Conservation (phyloP, 2,329 filamentous ascomycete species). For the Hirsutella minnesotensis region DNA sequence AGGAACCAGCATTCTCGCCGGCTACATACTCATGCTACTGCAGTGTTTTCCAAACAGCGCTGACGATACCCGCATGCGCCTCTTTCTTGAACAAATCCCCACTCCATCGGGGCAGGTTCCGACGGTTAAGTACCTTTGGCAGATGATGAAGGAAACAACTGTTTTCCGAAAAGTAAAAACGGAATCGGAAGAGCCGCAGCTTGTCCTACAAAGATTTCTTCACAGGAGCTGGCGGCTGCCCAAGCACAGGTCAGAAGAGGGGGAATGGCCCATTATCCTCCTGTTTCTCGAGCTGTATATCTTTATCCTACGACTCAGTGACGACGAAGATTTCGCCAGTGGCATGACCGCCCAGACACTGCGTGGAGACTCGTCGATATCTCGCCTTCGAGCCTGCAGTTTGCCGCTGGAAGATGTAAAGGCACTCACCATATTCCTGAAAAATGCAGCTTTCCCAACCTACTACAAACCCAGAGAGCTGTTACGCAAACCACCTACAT, state of each 20-base stretch:
- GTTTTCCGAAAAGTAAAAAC: slow-evolving; percentile 21
- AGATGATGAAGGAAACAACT: slow-evolving; percentile 35
- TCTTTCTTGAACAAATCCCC: slow-evolving; percentile 50
- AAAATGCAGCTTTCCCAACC: slow-evolving; percentile 79
- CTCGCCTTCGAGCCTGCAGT: slow-evolving; percentile 48
- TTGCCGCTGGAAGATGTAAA: slow-evolving; percentile 62
- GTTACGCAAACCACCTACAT: slow-evolving; percentile 15
- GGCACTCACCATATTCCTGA: slow-evolving; percentile 69
- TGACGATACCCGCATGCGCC: slow-evolving; percentile 89
- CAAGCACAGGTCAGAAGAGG: slow-evolving; percentile 16
- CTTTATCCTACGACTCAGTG: slow-evolving; percentile 83
- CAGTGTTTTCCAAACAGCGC: slow-evolving; percentile 71
- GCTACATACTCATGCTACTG: slow-evolving; percentile 75
- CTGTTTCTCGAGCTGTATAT: slow-evolving; percentile 91
- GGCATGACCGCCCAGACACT: slow-evolving; percentile 30
- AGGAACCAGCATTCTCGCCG: slow-evolving; percentile 57
- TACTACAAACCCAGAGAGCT: slow-evolving; percentile 71
- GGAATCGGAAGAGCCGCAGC: slow-evolving; percentile 17
- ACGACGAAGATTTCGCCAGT: slow-evolving; percentile 90
- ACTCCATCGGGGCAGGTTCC: slow-evolving; percentile 43
- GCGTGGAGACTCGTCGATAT: slow-evolving; percentile 27
- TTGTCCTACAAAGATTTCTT: slow-evolving; percentile 19
- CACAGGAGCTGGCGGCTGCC: slow-evolving; percentile 13
- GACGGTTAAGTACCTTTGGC: slow-evolving; percentile 64
- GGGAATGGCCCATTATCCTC: slow-evolving; percentile 78